phyloP scores from a whole-genome alignment of 176 grass and related monocot genomes.

The Aechmea fasciata region DNA sequence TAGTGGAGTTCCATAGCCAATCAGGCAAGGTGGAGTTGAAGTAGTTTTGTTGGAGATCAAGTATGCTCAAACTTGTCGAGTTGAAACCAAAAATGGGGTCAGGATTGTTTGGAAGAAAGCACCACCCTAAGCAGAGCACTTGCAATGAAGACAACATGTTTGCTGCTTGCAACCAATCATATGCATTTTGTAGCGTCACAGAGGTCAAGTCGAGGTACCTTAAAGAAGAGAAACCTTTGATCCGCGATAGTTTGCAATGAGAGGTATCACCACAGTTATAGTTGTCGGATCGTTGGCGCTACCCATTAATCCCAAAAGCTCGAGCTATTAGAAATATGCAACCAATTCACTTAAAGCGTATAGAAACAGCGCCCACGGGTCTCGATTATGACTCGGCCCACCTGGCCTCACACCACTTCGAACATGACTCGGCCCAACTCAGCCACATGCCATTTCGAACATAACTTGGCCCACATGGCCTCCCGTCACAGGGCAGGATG shows the following conservation, averaged over 20 bases:
- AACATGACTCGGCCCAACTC: too few relatives aligned
- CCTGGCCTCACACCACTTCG: too few relatives aligned
- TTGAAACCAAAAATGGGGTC: background rate
- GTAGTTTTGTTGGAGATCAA: accelerated
- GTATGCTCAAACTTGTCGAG: slow-evolving; percentile 2
- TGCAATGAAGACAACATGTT: slow-evolving; percentile 16
- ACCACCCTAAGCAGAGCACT: accelerated
- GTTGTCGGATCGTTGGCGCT: too few relatives aligned
- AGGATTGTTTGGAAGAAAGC: background rate
- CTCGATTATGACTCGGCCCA: too few relatives aligned
- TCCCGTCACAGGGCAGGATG: too few relatives aligned
- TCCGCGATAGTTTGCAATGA: background rate
- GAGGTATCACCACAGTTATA: background rate
- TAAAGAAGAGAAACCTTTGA: slow-evolving; percentile 8
- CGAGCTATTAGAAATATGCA: too few relatives aligned
- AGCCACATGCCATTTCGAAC: too few relatives aligned
- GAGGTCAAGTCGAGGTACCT: background rate
- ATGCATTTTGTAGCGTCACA: background rate
- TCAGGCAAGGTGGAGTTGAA: background rate
- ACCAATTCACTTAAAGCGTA: too few relatives aligned
- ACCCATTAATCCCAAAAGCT: too few relatives aligned
- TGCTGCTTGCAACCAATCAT: background rate
- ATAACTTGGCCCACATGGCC: too few relatives aligned
- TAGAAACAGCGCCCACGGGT: too few relatives aligned
- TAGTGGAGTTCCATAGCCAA: slow-evolving; percentile 9